Evolutionary conservation across 75 land plant genomes (phyloP).

Genomic region (Gnetum montanum): DNA sequence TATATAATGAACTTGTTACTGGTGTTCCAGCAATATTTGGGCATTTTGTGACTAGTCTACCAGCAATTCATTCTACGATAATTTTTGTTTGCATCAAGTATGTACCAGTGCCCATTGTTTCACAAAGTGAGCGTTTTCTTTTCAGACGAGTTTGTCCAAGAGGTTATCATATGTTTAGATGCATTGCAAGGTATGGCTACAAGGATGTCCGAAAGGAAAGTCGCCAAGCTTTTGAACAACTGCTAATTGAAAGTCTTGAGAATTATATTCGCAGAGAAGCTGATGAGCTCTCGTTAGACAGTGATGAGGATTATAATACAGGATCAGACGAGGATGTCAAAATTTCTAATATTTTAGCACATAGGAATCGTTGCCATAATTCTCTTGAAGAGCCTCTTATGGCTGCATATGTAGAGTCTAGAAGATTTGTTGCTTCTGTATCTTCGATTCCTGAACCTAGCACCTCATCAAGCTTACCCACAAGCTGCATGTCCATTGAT

Average conservation of each 20-base stretch:
- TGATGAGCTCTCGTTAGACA: constrained; percentile 63
- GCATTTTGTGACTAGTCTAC: constrained; percentile 88
- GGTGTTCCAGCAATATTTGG: constrained; percentile 95
- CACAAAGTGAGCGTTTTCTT: constrained; percentile 80
- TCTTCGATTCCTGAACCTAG: constrained; percentile 26
- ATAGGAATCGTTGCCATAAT: constrained; percentile 53
- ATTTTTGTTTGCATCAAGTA: constrained; percentile 77
- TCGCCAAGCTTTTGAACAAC: constrained; percentile 77
- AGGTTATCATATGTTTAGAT: constrained; percentile 84
- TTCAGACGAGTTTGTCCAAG: constrained; percentile 87
- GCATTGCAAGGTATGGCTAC: constrained; percentile 96
- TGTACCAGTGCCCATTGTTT: constrained; percentile 75
- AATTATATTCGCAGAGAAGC: constrained; percentile 78
- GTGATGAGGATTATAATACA: constrained; percentile 42
- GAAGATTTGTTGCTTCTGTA: constrained; percentile 8
- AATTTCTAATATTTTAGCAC: constrained; percentile 29
- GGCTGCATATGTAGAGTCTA: constrained; percentile 13
- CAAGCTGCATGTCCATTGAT: constrained; percentile 15
- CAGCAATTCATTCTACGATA: constrained; percentile 92
- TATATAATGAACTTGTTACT: constrained; percentile 87
- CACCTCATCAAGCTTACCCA: constrained; percentile 21
- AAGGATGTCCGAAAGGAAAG: constrained; percentile 88
- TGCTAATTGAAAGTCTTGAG: constrained; percentile 81
- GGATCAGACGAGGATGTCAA: constrained; percentile 32
- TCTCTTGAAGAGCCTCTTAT: constrained; percentile 59